Conservation (phyloP, 805 yeast species). For the Danielozyma ontarioensis region DNA sequence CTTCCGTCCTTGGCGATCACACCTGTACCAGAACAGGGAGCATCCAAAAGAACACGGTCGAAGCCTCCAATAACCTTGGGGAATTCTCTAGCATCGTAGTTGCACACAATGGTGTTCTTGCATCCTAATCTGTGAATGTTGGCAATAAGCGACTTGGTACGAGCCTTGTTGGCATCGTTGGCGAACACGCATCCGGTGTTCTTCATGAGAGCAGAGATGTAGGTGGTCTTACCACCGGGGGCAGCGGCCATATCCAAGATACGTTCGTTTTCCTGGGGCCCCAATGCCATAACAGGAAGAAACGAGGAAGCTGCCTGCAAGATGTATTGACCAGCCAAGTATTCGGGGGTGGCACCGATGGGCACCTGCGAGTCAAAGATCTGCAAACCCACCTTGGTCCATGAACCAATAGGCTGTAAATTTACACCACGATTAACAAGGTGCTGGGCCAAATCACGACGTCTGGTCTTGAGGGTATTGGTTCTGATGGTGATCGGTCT, state of each 20-base stretch:
- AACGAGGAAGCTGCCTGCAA: conserved; percentile 98
- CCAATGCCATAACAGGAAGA: conserved; percentile 95
- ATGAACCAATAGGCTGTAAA: conserved; percentile 91
- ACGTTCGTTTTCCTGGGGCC: conserved; percentile 96
- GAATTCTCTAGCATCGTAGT: conserved; percentile 97
- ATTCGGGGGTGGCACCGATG: conserved; percentile 98
- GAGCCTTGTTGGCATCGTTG: conserved; percentile 92
- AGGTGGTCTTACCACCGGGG: conserved; percentile 98
- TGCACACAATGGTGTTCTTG: conserved; percentile 92
- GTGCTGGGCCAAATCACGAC: conserved; percentile 93
- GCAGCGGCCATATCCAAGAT: conserved; percentile 99
- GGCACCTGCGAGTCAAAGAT: conserved; percentile 99
- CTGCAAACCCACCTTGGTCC: conserved; percentile 98
- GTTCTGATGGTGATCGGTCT: conserved; percentile 97
- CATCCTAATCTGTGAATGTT: conserved; percentile 97
- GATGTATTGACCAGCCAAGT: conserved; percentile 95
- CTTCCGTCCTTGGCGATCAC: conserved; percentile 96
- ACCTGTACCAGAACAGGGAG: conserved; percentile 99
- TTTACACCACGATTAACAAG: conserved; percentile 96
- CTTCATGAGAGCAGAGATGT: conserved; percentile 92
- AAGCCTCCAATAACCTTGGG: conserved; percentile 98
- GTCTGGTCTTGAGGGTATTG: conserved; percentile 90
- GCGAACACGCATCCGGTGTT: conserved; percentile 98
- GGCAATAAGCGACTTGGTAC: conserved; percentile 95
- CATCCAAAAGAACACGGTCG: conserved; percentile 90